A percentile compares a stretch with the other conserved stretches of the same genome.
phyloP scores from a whole-genome alignment of 768 basidiomycete genomes.

The Tulasnella sp. region DNA sequence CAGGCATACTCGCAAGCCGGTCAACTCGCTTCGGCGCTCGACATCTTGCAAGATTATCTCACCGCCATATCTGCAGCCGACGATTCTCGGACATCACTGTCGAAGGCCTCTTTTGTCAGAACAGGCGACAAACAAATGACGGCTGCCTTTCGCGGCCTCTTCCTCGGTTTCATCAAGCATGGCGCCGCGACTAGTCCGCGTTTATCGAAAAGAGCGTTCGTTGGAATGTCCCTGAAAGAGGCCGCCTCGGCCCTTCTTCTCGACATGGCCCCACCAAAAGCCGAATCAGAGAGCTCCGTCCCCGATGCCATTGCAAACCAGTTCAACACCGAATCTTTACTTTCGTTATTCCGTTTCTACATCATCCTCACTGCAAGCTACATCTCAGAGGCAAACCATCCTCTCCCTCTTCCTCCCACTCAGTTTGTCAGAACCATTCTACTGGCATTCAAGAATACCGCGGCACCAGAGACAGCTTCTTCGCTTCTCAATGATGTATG shows the following conservation, averaged over 20 bases:
- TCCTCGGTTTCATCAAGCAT: slow-evolving; percentile 65
- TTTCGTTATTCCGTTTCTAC: background rate
- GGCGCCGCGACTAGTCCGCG: slow-evolving; percentile 29
- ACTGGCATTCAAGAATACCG: slow-evolving; percentile 1
- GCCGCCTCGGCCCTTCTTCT: background rate
- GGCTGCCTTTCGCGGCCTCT: slow-evolving; percentile 55
- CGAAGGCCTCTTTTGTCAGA: slow-evolving; percentile 46
- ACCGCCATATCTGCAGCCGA: background rate
- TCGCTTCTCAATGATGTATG: slow-evolving; percentile 3
- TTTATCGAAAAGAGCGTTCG: background rate
- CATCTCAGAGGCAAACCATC: background rate
- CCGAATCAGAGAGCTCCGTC: background rate
- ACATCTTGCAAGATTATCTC: slow-evolving; percentile 47
- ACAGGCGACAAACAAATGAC: background rate
- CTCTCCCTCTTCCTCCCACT: background rate
- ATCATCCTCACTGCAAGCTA: background rate
- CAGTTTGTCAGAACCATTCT: background rate
- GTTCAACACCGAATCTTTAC: background rate
- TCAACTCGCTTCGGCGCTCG: slow-evolving; percentile 47
- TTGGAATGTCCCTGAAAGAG: background rate
- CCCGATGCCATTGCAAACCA: background rate
- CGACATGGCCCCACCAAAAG: background rate
- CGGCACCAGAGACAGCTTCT: background rate
- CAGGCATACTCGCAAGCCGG: slow-evolving; percentile 68
- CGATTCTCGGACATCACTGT: background rate